These are phyloP conservation scores for Spizellomyces punctatus DNA, from an alignment of 192 early-diverging fungal genomes.

Conservation along the genomic window DNA sequence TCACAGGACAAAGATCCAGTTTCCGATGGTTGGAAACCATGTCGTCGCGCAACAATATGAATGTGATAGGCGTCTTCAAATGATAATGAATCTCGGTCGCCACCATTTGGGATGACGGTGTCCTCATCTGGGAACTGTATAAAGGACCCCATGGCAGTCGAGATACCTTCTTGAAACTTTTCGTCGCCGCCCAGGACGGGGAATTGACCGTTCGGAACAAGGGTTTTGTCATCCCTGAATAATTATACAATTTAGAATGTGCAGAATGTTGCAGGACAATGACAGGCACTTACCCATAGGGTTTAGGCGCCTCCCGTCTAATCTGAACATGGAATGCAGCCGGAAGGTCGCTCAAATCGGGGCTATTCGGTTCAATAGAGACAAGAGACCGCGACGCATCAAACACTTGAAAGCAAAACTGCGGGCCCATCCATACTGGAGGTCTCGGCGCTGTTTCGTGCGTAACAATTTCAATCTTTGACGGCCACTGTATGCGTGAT, in stretches of 20 bases:
- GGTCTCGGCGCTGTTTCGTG: slow-evolving; percentile 27
- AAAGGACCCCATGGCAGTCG: slow-evolving; percentile 26
- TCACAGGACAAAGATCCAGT: too few species aligned
- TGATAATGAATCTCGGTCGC: slow-evolving; percentile 7
- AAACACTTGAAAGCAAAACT: slow-evolving; percentile 37
- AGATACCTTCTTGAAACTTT: slow-evolving; percentile 7
- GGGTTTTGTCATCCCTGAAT: slow-evolving; percentile 1
- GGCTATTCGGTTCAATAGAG: neutral
- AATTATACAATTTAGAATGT: neutral
- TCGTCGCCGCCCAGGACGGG: slow-evolving; percentile 6
- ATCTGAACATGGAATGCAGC: slow-evolving; percentile 2
- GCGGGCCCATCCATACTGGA: slow-evolving; percentile 41
- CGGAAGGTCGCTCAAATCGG: slow-evolving; percentile 32
- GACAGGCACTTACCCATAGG: slow-evolving; percentile 15
- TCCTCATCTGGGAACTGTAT: slow-evolving; percentile 1
- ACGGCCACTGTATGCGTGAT: slow-evolving; percentile 13
- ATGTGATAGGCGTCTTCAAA: slow-evolving; percentile 34
- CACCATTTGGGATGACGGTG: neutral
- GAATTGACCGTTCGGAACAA: slow-evolving; percentile 9
- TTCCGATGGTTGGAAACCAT: neutral
- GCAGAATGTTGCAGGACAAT: neutral
- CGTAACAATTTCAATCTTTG: slow-evolving; percentile 38
- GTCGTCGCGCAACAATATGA: neutral
- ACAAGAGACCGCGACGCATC: neutral
- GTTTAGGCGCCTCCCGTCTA: slow-evolving; percentile 29